Percentiles rank a stretch among this genome's conserved stretches.
Conservation (phyloP, 768 basidiomycete species). For the Serendipita sp. region DNA sequence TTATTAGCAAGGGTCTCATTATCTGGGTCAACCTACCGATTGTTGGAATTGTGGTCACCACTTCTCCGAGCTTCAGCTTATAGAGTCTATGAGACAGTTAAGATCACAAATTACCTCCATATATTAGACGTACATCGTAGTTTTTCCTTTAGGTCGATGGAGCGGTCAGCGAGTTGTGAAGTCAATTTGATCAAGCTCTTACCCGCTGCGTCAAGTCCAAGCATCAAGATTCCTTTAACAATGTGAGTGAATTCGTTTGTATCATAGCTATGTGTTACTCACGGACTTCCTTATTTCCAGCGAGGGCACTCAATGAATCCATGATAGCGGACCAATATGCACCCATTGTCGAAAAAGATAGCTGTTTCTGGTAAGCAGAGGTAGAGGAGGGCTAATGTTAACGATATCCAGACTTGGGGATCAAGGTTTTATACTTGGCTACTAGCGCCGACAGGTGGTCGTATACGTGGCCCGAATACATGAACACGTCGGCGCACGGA, state of each 20-base stretch:
- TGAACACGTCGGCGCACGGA: too few species aligned
- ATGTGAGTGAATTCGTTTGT: too few species aligned
- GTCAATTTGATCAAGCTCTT: neutral
- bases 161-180: neutral
- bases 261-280: neutral
- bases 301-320: neutral
- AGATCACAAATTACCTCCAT: neutral
- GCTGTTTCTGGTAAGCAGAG: too few species aligned
- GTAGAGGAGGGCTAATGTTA: too few species aligned
- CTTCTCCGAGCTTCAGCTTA: conserved; percentile 25
- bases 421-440: too few species aligned
- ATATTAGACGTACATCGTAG: neutral
- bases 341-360: neutral
- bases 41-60: conserved; percentile 26
- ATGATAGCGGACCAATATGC: neutral
- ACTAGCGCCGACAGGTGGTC: too few species aligned
- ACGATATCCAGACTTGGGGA: too few species aligned
- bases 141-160: neutral
- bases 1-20: neutral
- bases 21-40: conserved; percentile 18
- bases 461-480: too few species aligned
- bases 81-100: conserved; percentile 26
- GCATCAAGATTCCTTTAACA: neutral
- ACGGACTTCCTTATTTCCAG: neutral
- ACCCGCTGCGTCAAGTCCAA: neutral